Evolutionary conservation across 2,329 filamentous ascomycete genomes (phyloP), one percentile per base, ranked within the genome.

Genomic region (Trichoderma gracile): DNA sequence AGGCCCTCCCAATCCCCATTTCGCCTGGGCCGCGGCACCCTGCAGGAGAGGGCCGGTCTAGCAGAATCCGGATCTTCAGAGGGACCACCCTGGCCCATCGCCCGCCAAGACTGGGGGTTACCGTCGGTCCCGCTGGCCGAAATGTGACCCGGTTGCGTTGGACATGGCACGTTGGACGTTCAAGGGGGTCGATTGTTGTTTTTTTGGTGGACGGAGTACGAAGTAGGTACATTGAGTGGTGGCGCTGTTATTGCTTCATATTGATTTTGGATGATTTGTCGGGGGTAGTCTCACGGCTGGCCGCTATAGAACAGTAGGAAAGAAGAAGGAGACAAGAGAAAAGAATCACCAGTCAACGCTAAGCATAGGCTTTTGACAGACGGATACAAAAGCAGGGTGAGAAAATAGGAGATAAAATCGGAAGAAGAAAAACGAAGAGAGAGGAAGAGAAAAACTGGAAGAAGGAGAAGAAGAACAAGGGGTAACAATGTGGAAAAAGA

Each of bases 1-100:
- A 5, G 23, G 53, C 21, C 43, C 25, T 38, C 40, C 40, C 54
- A 45, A 27, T 3, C 19, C 12, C 38, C 33, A 38, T 43, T 19
- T 46, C 23, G 46, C 40, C 17, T 30, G 42, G 17, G 54, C 27
- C 33, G 56, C 12, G 49, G 19, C 17, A 47, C 45, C 45, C 58
- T 61, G 58, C 58, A 61, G 21, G n/a, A 52, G 33, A 45, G 25
- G 25, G n/a, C 38, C 38, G 15, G 47, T 47, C 47, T 61, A 61
- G n/a, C 58, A 61, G 47, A 61, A 52, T 45, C 25, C 50, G 58
- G 58, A 14, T 43, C 55, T 50, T 30, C 42, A 17, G 19, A 46
- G 27, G 25, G 23, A 43, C 55, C 21, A 47, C 43, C 55, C 43
- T 47, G 42, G 19, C 38, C 38, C 55, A n/a, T 47, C 42, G 42